Base-by-base conservation (phyloP, 2,329 filamentous ascomycete genomes). In the Fusarium odoratissimum region DNA sequence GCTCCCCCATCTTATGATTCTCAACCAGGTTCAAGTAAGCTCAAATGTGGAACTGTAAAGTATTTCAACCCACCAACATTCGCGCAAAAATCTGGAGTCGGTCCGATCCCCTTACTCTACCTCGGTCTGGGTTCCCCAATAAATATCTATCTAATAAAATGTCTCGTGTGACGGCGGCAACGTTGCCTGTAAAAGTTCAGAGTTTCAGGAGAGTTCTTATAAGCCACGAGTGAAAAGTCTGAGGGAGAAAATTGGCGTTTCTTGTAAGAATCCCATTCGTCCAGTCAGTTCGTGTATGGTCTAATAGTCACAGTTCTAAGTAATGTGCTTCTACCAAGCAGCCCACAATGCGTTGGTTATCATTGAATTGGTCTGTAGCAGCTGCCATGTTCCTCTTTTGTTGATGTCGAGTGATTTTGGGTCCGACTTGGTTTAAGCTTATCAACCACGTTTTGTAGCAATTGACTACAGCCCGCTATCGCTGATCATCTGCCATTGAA, bases 21-120 rank as follows among this genome's bases (percentile, higher is more conserved):
- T 45, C 40, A 52, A 49, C 28, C 56, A 45, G 38, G 37, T 69
- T 51, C 41, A 67, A 52, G 49, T 57, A 69, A 69, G 64, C 66
- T 69, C 59, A 64, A 69, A 31, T 52, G 66, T 69, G 66, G 66
- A 64, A 64, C 66, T 33, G 66, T 46, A 64, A 57, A 69, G 64
- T 38, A 64, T 69, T 69, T 68, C 56, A 68, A 49, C 58, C 66
- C 66, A 63, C 64, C 65, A 63, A 45, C 31, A 51, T 40, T 69
- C 14, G 25, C 19, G 44, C 40, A 63, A 67, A 68, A 69, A 69
- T 64, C 66, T 54, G 66, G 66, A 69, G 66, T 69, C 66, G 66
- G 66, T 52, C 66, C 66, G 66, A 69, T 69, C 66, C 49, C 64
- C 56, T 62, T 55, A 56, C 57, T 41, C 49, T 35, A 51, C 65